Evolutionary conservation across 2,329 filamentous ascomycete species (phyloP).

Genomic region (Trichoderma koningii): DNA sequence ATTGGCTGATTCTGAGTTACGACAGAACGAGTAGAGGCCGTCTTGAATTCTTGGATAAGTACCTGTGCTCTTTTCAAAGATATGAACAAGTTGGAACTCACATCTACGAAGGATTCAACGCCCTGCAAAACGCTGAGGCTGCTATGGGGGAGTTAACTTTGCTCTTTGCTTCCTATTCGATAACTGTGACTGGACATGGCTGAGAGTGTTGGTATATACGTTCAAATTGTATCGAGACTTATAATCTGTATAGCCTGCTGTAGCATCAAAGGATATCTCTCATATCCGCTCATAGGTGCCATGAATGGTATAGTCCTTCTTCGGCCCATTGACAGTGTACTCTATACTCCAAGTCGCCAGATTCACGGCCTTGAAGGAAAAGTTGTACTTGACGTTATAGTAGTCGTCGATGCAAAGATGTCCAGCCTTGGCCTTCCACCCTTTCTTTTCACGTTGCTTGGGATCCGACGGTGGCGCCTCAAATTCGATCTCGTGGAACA

Average conservation of each 20-base stretch:
- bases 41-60: background rate
- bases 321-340: conserved; percentile 69
- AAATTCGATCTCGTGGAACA: conserved; percentile 76
- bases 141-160: background rate
- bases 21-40: background rate
- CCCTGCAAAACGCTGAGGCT: background rate
- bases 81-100: conserved; percentile 1
- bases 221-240: background rate
- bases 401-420: conserved; percentile 73
- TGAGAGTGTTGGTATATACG: background rate
- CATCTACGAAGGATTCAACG: conserved; percentile 4
- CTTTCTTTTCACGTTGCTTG: conserved; percentile 37
- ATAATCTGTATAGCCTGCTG: background rate
- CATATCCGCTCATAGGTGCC: conserved; percentile 51
- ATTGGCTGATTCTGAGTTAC: background rate
- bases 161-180: background rate
- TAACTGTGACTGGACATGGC: background rate
- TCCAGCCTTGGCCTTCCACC: conserved; percentile 65
- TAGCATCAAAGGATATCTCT: background rate
- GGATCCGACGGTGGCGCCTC: conserved; percentile 38
- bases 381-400: conserved; percentile 70
- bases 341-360: conserved; percentile 60
- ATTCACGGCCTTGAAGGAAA: conserved; percentile 60
- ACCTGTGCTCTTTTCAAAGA: background rate
- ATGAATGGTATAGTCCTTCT: conserved; percentile 69